Conservation (phyloP, 495 filamentous ascomycete genomes). For the Aspergillus egyptiacus region DNA sequence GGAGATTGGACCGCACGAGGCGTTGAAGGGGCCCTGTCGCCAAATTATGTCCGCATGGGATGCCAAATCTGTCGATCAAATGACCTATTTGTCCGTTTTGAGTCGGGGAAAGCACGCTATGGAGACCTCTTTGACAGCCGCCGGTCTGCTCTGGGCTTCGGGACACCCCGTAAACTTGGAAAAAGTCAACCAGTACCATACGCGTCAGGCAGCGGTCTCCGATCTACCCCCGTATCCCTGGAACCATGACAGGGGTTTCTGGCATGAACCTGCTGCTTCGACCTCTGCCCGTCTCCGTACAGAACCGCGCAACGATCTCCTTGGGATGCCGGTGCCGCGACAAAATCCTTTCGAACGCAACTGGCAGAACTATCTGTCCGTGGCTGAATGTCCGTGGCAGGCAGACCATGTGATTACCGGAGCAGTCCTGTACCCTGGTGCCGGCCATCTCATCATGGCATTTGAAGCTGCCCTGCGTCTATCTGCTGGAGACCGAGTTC, state of each 20-base stretch:
- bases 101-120: slow-evolving; percentile 29
- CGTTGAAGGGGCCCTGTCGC: slow-evolving; percentile 39
- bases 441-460: too few relatives aligned
- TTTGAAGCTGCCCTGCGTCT: too few relatives aligned
- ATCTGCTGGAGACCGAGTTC: too few relatives aligned
- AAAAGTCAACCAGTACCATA: not conserved
- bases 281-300: slow-evolving; percentile 28
- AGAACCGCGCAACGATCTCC: slow-evolving; percentile 39
- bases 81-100: slow-evolving; percentile 33
- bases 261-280: slow-evolving; percentile 11
- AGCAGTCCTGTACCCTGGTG: too few relatives aligned
- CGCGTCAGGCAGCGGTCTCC: not conserved
- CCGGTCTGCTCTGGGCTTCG: slow-evolving; percentile 32
- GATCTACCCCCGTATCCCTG: slow-evolving; percentile 3
- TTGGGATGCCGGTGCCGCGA: slow-evolving; percentile 44
- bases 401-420: too few relatives aligned
- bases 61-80: slow-evolving; percentile 23
- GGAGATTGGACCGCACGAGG: not conserved
- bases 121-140: slow-evolving; percentile 26
- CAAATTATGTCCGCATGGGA: slow-evolving; percentile 37
- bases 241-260: slow-evolving; percentile 9
- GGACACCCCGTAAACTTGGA: slow-evolving; percentile 22
- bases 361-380: slow-evolving; percentile 36
- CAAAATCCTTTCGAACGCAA: slow-evolving; percentile 21
- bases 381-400: too few relatives aligned